Percentiles rank a stretch among this genome's conserved stretches.
These are phyloP conservation scores for Metschnikowia arizonensis DNA, from an alignment of 805 yeast genomes.

Conservation along the genomic window DNA sequence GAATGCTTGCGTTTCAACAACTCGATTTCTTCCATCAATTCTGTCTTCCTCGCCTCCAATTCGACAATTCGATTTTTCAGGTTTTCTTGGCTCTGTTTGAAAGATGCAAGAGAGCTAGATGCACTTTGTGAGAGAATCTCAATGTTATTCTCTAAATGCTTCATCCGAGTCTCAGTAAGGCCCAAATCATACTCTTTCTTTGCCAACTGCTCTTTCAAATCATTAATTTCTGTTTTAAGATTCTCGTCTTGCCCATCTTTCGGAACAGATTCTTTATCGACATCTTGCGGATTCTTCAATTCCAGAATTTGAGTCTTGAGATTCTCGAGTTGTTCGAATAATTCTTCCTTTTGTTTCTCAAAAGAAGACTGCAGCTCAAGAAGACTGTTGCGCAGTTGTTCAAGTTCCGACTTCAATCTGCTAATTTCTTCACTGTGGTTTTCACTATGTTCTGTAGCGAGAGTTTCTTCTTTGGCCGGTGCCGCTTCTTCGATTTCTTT, in stretches of 20 bases:
- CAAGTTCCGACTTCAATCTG: slow-evolving; percentile 2
- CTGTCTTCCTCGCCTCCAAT: slow-evolving; percentile 20
- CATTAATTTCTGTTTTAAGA: slow-evolving; percentile 8
- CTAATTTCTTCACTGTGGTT: slow-evolving; percentile 1
- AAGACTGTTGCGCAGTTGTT: background rate
- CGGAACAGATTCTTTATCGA: background rate
- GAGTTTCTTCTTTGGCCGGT: background rate
- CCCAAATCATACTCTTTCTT: slow-evolving; percentile 16
- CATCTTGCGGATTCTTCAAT: background rate
- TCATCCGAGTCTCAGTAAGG: slow-evolving; percentile 12
- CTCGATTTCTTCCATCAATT: slow-evolving; percentile 20
- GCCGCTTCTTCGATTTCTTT: background rate
- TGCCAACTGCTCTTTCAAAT: slow-evolving; percentile 15
- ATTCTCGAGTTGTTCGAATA: slow-evolving; percentile 1
- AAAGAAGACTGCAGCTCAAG: background rate
- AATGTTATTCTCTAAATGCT: slow-evolving; percentile 13
- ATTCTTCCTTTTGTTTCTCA: background rate
- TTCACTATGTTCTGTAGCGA: background rate
- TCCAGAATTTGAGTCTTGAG: background rate
- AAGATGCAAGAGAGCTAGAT: slow-evolving; percentile 9
- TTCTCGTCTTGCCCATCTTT: background rate
- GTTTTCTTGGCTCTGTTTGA: slow-evolving; percentile 10
- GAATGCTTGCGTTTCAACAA: slow-evolving; percentile 21
- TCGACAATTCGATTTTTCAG: slow-evolving; percentile 17
- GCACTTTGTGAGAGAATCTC: slow-evolving; percentile 15